Evolutionary conservation across 805 yeast species (phyloP).

Genomic region (Candida jianshihensis): DNA sequence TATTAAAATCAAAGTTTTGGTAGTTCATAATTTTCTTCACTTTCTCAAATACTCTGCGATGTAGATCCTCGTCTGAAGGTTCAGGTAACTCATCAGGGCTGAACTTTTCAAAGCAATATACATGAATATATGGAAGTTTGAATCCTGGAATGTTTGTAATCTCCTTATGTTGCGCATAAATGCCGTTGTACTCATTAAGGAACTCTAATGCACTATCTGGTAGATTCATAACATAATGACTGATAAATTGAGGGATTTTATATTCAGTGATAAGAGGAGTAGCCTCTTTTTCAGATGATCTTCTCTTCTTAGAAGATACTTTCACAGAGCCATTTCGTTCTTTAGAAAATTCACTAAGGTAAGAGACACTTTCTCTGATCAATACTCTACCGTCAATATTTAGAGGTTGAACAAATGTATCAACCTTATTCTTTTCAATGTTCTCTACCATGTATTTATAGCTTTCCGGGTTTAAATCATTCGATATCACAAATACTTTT

Average conservation of each 20-base stretch:
- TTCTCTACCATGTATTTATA: constrained; percentile 64
- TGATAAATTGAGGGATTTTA: constrained; percentile 45
- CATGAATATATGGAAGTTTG: constrained; percentile 70
- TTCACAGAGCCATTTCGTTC: constrained; percentile 30
- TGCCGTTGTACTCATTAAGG: constrained; percentile 68
- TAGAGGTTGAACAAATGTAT: constrained; percentile 48
- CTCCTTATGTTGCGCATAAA: constrained; percentile 42
- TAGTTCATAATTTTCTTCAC: constrained; percentile 37
- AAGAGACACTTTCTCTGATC: constrained; percentile 51
- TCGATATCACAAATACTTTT: constrained; percentile 74
- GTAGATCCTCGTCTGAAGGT: constrained; percentile 62
- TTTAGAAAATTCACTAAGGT: constrained; percentile 41
- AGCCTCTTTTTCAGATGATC: constrained; percentile 23
- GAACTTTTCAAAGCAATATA: constrained; percentile 89
- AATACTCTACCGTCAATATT: constrained; percentile 82
- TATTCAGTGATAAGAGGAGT: constrained; percentile 14
- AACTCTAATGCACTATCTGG: constrained; percentile 91
- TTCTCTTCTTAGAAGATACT: constrained; percentile 31
- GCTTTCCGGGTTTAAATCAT: constrained; percentile 88
- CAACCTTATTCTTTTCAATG: constrained; percentile 55
- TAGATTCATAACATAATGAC: constrained; percentile 88
- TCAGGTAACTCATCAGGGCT: constrained; percentile 61
- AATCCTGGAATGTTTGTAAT: constrained; percentile 37
- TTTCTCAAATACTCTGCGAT: constrained; percentile 54
- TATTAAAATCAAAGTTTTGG: constrained; percentile 38